These are phyloP conservation scores for Boletellus ananiceps DNA, from an alignment of 768 basidiomycete genomes.

Conservation along the genomic window DNA sequence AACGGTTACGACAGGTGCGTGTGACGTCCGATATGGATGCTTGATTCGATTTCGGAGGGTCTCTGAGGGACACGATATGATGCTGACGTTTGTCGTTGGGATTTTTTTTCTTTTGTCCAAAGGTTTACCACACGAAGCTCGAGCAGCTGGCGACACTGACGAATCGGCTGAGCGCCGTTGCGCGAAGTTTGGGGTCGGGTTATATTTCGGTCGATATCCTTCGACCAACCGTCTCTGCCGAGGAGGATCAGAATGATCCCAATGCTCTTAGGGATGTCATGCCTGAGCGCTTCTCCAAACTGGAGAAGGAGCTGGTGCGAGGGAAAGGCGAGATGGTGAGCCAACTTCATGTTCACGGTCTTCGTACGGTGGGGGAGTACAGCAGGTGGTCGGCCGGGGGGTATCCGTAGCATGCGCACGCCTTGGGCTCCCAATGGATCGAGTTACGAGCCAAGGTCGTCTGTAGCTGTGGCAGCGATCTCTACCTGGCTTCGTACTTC, in stretches of 20 bases:
- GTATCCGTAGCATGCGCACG: too few relatives aligned
- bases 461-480: background rate
- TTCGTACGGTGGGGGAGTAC: background rate
- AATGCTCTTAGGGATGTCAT: slow-evolving; percentile 62
- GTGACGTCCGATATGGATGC: background rate
- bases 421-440: too few relatives aligned
- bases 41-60: too few relatives aligned
- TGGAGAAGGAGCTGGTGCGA: slow-evolving; percentile 81
- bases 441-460: too few relatives aligned
- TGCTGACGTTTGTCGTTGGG: background rate
- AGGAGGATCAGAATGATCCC: slow-evolving; percentile 36
- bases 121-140: slow-evolving; percentile 74
- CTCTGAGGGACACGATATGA: background rate
- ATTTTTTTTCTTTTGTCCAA: background rate
- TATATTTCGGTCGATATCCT: slow-evolving; percentile 58
- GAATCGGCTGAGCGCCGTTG: slow-evolving; percentile 55
- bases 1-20: slow-evolving; percentile 73
- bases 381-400: background rate
- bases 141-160: slow-evolving; percentile 70
- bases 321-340: slow-evolving; percentile 85
- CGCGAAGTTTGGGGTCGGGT: slow-evolving; percentile 54
- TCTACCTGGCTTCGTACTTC: background rate
- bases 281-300: slow-evolving; percentile 70
- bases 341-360: slow-evolving; percentile 5
- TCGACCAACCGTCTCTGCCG: slow-evolving; percentile 41